Conservation (phyloP, 768 basidiomycete species). For the Leccinum variicolor region DNA sequence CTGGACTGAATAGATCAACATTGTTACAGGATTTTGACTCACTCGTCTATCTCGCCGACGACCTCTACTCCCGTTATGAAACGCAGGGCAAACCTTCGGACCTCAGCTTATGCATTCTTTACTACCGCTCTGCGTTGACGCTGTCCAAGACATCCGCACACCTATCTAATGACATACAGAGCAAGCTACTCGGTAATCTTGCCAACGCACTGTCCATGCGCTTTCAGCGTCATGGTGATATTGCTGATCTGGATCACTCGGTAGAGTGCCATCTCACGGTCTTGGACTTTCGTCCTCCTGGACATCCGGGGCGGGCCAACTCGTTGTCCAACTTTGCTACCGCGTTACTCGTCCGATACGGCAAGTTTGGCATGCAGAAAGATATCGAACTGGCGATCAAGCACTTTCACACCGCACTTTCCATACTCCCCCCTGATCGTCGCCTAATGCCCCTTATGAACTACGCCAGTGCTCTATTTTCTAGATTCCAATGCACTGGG, state of each 20-base stretch:
- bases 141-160: slow-evolving; percentile 15
- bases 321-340: slow-evolving; percentile 29
- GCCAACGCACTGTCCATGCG: slow-evolving; percentile 26
- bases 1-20: background rate
- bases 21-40: slow-evolving; percentile 20
- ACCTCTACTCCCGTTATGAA: slow-evolving; percentile 24
- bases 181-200: slow-evolving; percentile 28
- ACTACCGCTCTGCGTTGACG: slow-evolving; percentile 26
- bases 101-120: slow-evolving; percentile 25
- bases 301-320: slow-evolving; percentile 23
- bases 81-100: slow-evolving; percentile 17
- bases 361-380: slow-evolving; percentile 14
- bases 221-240: slow-evolving; percentile 24
- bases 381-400: slow-evolving; percentile 32
- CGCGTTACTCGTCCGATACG: slow-evolving; percentile 26
- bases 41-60: slow-evolving; percentile 23
- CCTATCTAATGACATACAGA: slow-evolving; percentile 18
- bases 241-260: slow-evolving; percentile 26
- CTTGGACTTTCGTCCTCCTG: slow-evolving; percentile 24
- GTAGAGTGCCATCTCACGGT: slow-evolving; percentile 26
- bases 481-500: slow-evolving; percentile 23
- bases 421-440: slow-evolving; percentile 15
- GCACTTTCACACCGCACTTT: slow-evolving; percentile 21
- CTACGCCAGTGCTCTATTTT: slow-evolving; percentile 28
- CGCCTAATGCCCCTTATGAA: slow-evolving; percentile 26